Base-by-base conservation (phyloP, 164 flowering plant genomes). In the Hamamelis virginiana region DNA sequence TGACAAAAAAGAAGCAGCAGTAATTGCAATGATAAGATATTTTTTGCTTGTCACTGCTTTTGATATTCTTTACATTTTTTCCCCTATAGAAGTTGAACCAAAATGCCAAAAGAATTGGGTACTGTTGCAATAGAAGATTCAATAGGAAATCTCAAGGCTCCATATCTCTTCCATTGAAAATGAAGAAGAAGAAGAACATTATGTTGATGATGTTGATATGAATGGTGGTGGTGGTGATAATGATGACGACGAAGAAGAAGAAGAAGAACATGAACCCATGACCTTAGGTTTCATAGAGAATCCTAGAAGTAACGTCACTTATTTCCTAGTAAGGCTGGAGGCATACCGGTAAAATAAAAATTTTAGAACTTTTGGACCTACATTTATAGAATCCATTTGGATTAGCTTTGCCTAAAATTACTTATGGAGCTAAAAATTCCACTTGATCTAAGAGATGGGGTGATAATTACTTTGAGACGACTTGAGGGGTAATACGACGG, bases 321-420 rank as follows among this genome's bases (percentile, higher is more conserved):
- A 0, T 92, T 95, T 71, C 97, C 97, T 10, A 84, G 94, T 86
- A 92, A 89, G 75, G 94, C 94, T 69, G 98, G 98, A 22, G 97
- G 97, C 9, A 46, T 77, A 13, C 96, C 98, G 59, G 97, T 94
- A 79, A 16, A 68, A 69, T 33, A 92, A 79, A 16, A 68, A 69
- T 33, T 63, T 18, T 38, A 43, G 25, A 33, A 19, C 53, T 13
- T 4, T 12, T 10, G 21, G 12, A 19, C 51, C 51, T 9, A 8
- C 50, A 8, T 62, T 50, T 18, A 47, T 21, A n/a, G n/a, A n/a
- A n/a, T n/a, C n/a, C n/a, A n/a, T n/a, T n/a, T n/a, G n/a, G n/a
- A n/a, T n/a, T n/a, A n/a, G n/a, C n/a, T n/a, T n/a, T n/a, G n/a
- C n/a, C n/a, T n/a, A n/a, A n/a, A n/a, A n/a, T n/a, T n/a, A n/a